Conservation (phyloP, 2,329 filamentous ascomycete genomes). For the Phoma sp. region DNA sequence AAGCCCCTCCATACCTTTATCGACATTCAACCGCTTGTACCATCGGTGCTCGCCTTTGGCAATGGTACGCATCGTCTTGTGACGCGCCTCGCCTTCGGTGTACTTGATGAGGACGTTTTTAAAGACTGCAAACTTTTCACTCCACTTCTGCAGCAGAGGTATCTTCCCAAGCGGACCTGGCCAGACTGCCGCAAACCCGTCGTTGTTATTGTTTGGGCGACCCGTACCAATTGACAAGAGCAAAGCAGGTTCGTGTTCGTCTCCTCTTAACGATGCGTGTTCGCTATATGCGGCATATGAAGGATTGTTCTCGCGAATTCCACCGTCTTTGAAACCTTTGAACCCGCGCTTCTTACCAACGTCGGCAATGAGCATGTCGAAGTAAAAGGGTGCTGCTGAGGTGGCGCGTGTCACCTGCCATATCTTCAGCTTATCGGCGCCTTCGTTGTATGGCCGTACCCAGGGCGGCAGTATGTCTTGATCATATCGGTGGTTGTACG, state of each 20-base stretch:
- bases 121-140: conserved; percentile 59
- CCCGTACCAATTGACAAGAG: conserved; percentile 58
- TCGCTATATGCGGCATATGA: conserved; percentile 57
- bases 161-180: conserved; percentile 55
- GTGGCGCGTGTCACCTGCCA: conserved; percentile 62
- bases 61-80: conserved; percentile 56
- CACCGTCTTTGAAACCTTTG: conserved; percentile 58
- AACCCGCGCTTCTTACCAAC: conserved; percentile 46
- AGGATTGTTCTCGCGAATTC: conserved; percentile 60
- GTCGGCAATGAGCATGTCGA: conserved; percentile 57
- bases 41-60: conserved; percentile 58
- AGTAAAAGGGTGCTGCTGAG: conserved; percentile 61
- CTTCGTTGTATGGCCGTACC: conserved; percentile 58
- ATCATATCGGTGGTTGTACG: conserved; percentile 57
- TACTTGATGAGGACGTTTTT: conserved; percentile 61
- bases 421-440: conserved; percentile 56
- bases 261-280: conserved; percentile 56
- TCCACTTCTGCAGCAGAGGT: conserved; percentile 52
- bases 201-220: conserved; percentile 52
- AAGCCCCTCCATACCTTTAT: conserved; percentile 55
- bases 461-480: conserved; percentile 52
- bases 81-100: conserved; percentile 59
- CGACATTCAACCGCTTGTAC: conserved; percentile 60
- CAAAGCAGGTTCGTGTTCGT: conserved; percentile 53
- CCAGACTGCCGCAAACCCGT: conserved; percentile 57